A percentile compares a stretch with the other conserved stretches of the same genome.
These are phyloP conservation scores for Lagenidium giganteum DNA, from an alignment of 352 stramenopile genomes.

Conservation along the genomic window DNA sequence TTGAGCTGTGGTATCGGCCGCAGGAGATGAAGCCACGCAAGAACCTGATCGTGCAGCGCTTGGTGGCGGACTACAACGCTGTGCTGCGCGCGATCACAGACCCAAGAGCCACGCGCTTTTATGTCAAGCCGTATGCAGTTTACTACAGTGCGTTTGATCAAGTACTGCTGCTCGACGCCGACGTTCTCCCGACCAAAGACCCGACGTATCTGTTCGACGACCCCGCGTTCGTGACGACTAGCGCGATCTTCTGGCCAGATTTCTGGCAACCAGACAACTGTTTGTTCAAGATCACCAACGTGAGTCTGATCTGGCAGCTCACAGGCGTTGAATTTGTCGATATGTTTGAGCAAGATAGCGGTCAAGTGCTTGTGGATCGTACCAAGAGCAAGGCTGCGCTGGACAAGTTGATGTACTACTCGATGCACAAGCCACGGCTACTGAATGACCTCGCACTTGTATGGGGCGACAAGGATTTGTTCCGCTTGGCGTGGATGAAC, in stretches of 20 bases:
- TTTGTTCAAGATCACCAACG: conserved; percentile 68
- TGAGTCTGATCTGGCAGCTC: conserved; percentile 61
- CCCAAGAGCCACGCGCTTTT: conserved; percentile 57
- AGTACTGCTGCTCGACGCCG: conserved; percentile 76
- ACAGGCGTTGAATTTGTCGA: conserved; percentile 80
- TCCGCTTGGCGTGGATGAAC: conserved; percentile 76
- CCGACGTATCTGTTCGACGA: conserved; percentile 79
- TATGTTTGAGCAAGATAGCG: conserved; percentile 85
- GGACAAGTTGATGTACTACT: conserved; percentile 79
- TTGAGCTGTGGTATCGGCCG: conserved; percentile 52
- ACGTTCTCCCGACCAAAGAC: conserved; percentile 71
- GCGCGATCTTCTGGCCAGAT: conserved; percentile 83
- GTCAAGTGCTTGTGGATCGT: conserved; percentile 68
- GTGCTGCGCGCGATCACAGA: conserved; percentile 53
- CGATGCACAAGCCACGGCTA: conserved; percentile 45
- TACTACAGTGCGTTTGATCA: conserved; percentile 72
- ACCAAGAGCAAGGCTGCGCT: conserved; percentile 29
- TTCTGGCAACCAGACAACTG: conserved; percentile 72
- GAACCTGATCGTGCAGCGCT: conserved; percentile 51
- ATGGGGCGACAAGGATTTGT: conserved; percentile 75
- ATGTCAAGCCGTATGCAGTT: conserved; percentile 75
- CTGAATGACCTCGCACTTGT: conserved; percentile 65
- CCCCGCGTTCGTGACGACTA: conserved; percentile 46
- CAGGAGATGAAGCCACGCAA: conserved; percentile 49
- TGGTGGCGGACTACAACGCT: conserved; percentile 48